Conservation (phyloP, 2,329 filamentous ascomycete species). For the Triangularia setosa region DNA sequence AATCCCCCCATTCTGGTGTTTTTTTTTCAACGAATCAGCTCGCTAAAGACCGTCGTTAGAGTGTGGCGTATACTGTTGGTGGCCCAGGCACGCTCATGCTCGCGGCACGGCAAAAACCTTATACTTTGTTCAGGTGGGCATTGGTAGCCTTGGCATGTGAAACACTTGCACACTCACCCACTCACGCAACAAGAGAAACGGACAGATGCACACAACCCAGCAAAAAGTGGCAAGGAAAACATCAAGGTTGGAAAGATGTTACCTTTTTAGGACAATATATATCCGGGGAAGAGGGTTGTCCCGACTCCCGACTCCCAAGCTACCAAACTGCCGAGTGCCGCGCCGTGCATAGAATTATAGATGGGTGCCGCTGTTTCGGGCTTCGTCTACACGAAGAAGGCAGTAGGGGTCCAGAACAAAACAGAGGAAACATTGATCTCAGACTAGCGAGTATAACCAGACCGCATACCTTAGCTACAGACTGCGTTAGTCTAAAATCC, state of each 20-base stretch:
- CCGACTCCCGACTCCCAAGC: too few species aligned
- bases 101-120: not conserved
- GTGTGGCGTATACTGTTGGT: not conserved
- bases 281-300: not conserved
- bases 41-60: not conserved
- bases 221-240: not conserved
- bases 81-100: not conserved
- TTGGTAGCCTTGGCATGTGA: not conserved
- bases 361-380: not conserved
- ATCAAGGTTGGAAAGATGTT: not conserved
- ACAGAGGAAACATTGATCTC: not conserved
- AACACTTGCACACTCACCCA: not conserved
- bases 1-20: not conserved
- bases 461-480: not conserved
- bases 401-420: not conserved
- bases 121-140: not conserved
- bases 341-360: not conserved
- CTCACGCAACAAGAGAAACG: too few species aligned
- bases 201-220: too few species aligned
- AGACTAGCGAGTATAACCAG: not conserved
- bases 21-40: too few species aligned
- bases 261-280: not conserved
- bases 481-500: not conserved
- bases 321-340: not conserved
- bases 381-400: not conserved